phyloP scores from a whole-genome alignment of 441 rosid genomes.

The Gossypium aridum region DNA sequence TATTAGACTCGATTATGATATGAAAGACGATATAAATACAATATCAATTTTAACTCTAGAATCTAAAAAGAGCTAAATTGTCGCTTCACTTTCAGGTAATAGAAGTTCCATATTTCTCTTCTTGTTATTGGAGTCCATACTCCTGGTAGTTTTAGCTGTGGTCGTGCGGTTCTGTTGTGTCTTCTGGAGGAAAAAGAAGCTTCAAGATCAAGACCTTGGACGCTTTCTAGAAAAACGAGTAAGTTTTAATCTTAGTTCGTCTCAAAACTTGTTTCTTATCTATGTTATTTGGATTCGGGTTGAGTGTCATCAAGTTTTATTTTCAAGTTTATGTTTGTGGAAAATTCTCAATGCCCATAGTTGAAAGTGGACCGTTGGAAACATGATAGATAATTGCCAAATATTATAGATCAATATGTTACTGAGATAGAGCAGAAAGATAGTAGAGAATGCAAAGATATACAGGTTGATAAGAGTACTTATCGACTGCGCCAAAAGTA shows the following conservation, averaged over 20 bases:
- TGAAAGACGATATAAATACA: background rate
- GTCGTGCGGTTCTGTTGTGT: slow-evolving; percentile 66
- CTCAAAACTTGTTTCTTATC: background rate
- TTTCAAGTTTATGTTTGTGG: too few relatives aligned
- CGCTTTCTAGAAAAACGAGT: slow-evolving; percentile 71
- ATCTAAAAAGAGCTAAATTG: background rate
- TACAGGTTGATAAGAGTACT: background rate
- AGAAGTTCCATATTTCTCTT: slow-evolving; percentile 47
- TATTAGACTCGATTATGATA: background rate
- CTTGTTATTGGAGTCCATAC: slow-evolving; percentile 53
- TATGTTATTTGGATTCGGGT: background rate
- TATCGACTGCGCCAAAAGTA: background rate
- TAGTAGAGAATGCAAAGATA: background rate
- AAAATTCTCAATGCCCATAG: too few relatives aligned
- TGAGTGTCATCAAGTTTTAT: background rate
- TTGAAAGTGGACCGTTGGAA: too few relatives aligned
- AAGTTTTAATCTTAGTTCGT: slow-evolving; percentile 6
- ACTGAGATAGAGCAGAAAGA: background rate
- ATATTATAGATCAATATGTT: background rate
- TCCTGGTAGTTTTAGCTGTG: slow-evolving; percentile 48
- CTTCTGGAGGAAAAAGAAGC: slow-evolving; percentile 86
- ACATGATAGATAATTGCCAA: too few relatives aligned
- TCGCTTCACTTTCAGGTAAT: slow-evolving; percentile 36
- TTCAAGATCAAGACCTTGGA: slow-evolving; percentile 50
- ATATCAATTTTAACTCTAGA: background rate